Evolutionary conservation across 371 early-diverging fungal genomes (phyloP).

Genomic region (Fennellomyces sp.): DNA sequence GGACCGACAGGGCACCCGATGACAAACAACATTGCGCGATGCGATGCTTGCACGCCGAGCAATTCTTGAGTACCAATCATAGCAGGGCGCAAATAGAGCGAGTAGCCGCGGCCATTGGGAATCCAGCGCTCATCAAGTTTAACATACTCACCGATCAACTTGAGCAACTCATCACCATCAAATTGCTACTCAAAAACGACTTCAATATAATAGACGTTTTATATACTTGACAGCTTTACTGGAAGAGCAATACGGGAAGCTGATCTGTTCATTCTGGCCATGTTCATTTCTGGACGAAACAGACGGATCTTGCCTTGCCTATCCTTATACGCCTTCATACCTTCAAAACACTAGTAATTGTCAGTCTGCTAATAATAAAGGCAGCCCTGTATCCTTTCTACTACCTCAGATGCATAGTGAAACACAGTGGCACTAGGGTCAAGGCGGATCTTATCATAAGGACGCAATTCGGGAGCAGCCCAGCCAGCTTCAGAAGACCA

Average conservation of each 20-base stretch:
- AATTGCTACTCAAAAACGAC: constrained; percentile 58
- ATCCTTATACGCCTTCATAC: constrained; percentile 92
- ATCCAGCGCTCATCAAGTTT: constrained; percentile 88
- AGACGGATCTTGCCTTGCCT: constrained; percentile 80
- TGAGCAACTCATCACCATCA: constrained; percentile 79
- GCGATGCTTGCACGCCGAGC: constrained; percentile 74
- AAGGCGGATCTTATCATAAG: constrained; percentile 80
- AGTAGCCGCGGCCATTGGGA: constrained; percentile 90
- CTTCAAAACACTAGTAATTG: constrained; percentile 95
- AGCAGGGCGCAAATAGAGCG: constrained; percentile 94
- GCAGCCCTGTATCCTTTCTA: no score
- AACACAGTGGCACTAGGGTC: constrained; percentile 91
- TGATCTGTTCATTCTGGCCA: constrained; percentile 79
- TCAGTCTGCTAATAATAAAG: no score
- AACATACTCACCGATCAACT: constrained; percentile 85
- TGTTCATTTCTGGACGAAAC: constrained; percentile 92
- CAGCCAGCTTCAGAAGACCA: constrained; percentile 84
- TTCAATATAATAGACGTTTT: no score
- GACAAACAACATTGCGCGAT: constrained; percentile 82
- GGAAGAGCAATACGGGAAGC: constrained; percentile 84
- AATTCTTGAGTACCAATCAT: constrained; percentile 92
- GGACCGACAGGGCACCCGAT: constrained; percentile 97
- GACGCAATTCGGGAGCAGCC: constrained; percentile 74
- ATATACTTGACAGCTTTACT: no score
- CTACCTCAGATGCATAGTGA: constrained; percentile 87